Evolutionary conservation across 768 basidiomycete genomes (phyloP).

Genomic region (Boletus subcaerulescens): DNA sequence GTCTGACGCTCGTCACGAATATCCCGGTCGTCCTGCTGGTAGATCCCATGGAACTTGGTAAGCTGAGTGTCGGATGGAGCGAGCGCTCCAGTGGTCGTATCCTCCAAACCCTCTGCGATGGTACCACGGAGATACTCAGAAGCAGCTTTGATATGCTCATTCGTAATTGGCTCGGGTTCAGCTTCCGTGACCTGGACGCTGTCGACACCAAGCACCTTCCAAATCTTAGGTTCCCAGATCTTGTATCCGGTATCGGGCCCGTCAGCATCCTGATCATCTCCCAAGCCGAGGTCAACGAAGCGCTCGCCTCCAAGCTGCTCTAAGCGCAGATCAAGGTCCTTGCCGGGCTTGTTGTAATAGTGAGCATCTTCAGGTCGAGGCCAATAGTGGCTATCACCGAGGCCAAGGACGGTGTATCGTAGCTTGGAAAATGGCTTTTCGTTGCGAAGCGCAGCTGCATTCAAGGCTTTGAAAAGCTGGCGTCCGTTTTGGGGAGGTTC

Average conservation of each 20-base stretch:
- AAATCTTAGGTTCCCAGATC: constrained; percentile 87
- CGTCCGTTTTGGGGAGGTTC: constrained; percentile 97
- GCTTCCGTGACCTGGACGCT: constrained; percentile 82
- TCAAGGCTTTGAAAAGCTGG: constrained; percentile 81
- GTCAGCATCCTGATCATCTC: constrained; percentile 97
- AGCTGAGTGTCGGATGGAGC: constrained; percentile 89
- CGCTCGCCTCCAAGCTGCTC: constrained; percentile 78
- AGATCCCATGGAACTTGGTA: constrained; percentile 97
- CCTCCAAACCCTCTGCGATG: constrained; percentile 86
- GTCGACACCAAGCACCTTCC: constrained; percentile 95
- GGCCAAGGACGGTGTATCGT: constrained; percentile 82
- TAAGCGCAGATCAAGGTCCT: constrained; percentile 82
- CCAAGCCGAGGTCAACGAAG: constrained; percentile 74
- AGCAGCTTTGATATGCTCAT: constrained; percentile 99
- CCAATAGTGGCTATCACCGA: constrained; percentile 99
- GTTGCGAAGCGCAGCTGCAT: constrained; percentile 49
- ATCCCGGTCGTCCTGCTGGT: constrained; percentile 97
- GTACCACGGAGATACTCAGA: constrained; percentile 93
- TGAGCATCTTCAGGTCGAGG: constrained; percentile 94
- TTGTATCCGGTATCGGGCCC: constrained; percentile 96
- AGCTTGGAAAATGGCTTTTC: constrained; percentile 61
- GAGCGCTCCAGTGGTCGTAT: constrained; percentile 85
- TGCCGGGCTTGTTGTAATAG: constrained; percentile 96
- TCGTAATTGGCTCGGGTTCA: constrained; percentile 96
- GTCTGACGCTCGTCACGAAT: constrained; percentile 94